These are phyloP conservation scores for Domatiomyces catenatus DNA, from an alignment of 2,329 filamentous ascomycete genomes.

Conservation along the genomic window DNA sequence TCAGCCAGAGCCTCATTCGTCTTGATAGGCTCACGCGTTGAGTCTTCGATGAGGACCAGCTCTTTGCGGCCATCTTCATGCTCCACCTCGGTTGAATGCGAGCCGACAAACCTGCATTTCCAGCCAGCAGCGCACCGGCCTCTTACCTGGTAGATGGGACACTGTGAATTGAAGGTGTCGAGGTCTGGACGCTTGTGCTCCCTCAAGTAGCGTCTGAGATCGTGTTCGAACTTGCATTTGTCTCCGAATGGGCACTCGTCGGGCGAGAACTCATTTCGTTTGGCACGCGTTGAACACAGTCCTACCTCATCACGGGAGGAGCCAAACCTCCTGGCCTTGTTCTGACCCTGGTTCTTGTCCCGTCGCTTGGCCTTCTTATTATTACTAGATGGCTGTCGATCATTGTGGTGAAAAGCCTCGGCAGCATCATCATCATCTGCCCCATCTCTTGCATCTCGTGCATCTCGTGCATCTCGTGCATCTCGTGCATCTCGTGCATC, in stretches of 20 bases:
- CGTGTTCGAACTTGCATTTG: slow-evolving; percentile 66
- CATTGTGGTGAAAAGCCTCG: slow-evolving; percentile 38
- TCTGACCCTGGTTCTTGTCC: slow-evolving; percentile 57
- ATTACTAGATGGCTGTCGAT: slow-evolving; percentile 25
- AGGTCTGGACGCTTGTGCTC: slow-evolving; percentile 71
- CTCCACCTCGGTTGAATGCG: slow-evolving; percentile 69
- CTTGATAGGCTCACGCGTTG: background rate
- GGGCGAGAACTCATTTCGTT: slow-evolving; percentile 67
- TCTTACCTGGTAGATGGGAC: slow-evolving; percentile 62
- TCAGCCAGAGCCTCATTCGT: slow-evolving; percentile 17
- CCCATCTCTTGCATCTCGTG: slow-evolving; percentile 2
- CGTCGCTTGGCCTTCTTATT: slow-evolving; percentile 34
- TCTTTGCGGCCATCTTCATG: slow-evolving; percentile 69
- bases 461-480: slow-evolving; percentile 19
- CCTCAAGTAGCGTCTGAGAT: slow-evolving; percentile 69
- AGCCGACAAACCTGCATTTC: slow-evolving; percentile 83
- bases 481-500: too few relatives aligned
- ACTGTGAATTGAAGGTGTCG: slow-evolving; percentile 58
- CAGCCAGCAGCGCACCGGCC: slow-evolving; percentile 73
- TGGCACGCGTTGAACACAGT: slow-evolving; percentile 60
- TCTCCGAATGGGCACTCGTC: slow-evolving; percentile 59
- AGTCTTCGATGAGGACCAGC: slow-evolving; percentile 51
- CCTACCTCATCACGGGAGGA: slow-evolving; percentile 60
- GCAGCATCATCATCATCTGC: slow-evolving; percentile 41
- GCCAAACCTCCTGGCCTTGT: slow-evolving; percentile 68